Evolutionary conservation across 495 filamentous ascomycete genomes (phyloP), one percentile per base, ranked within the genome.

Genomic region (Penicillium riverlandense): DNA sequence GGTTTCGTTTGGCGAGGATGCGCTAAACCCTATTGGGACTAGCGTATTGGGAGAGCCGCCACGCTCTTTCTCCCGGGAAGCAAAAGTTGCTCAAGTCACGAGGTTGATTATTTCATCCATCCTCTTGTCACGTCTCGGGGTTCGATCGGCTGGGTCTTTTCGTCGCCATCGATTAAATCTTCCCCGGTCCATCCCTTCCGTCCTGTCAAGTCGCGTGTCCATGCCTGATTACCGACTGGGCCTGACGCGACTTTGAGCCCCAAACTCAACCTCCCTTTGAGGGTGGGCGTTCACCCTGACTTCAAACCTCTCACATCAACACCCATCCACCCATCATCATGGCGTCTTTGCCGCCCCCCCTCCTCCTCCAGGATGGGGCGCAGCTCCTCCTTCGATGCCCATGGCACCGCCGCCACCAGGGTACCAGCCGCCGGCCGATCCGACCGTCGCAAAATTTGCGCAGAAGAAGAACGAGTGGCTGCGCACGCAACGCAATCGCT

Each of bases 401-500:
- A 70, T 83, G 52, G 84, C 85, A 40, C 89, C 89, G 45, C 90
- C 92, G 39, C 91, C 92, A 14, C 90, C 91, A 29, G 89, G 90
- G 34, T 94, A 90, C 61, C 79, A 83, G 40, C 90, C 91, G 14
- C 82, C 86, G 16, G 78, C 81, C 50, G 87, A 97, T 58, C 84
- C 90, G 36, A 86, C 88, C 50, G 78, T 87, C 63, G 89, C 88
- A 36, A 99, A 97, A 69, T 95, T 96, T 61, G 86, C 88, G 43
- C 85, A 94, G 68, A 99, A 97, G 76, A 97, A 96, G 76, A 94
- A 90, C 63, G 89, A 96, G 82, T 99, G 94, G 94, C 74, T 96
- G 62, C 86, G 92, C 40, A 79, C 76, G 56, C 91, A 96, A 70
- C 81, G 88, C 54, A 91, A 88, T 59, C 84, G 94, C 37, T 99